Conservation (phyloP, 2,329 filamentous ascomycete genomes). For the Fusarium torulosum region DNA sequence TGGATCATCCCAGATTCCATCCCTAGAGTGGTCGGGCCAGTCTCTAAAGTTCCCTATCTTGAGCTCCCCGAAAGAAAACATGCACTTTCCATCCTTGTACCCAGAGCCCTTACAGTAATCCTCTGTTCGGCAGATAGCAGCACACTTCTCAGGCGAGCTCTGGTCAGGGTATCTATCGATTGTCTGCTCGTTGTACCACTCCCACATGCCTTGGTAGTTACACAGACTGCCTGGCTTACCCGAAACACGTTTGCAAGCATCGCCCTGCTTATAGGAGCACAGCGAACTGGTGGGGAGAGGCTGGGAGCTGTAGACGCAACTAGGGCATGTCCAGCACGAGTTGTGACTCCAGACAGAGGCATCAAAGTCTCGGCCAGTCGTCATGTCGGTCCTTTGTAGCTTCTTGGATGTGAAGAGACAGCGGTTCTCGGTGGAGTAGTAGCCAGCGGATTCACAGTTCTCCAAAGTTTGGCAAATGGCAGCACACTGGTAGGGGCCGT, state of each 20-base stretch:
- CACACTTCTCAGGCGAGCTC: conserved; percentile 12
- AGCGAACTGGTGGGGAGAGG: not conserved
- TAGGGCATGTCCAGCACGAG: conserved; percentile 1
- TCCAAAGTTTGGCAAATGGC: conserved; percentile 18
- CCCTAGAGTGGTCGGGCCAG: conserved; percentile 10
- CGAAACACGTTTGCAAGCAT: no score
- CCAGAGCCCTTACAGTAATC: conserved; percentile 13
- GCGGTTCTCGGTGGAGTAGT: conserved; percentile 18
- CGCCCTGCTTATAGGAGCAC: conserved; percentile 6
- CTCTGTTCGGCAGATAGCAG: not conserved
- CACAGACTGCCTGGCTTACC: conserved; percentile 9
- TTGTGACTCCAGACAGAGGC: conserved; percentile 3
- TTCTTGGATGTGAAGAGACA: conserved; percentile 17
- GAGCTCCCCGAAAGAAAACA: conserved; percentile 14
- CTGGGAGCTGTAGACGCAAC: not conserved
- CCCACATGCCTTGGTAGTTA: conserved; percentile 12
- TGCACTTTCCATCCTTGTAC: conserved; percentile 12
- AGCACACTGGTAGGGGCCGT: conserved; percentile 12
- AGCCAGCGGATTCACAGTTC: conserved; percentile 11
- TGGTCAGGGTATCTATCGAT: conserved; percentile 8
- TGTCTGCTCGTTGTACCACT: conserved; percentile 6
- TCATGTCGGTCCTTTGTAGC: conserved; percentile 6
- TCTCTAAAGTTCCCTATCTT: conserved; percentile 1
- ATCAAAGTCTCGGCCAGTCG: not conserved
- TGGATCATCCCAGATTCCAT: conserved; percentile 11